Conservation (phyloP, 2,329 filamentous ascomycete genomes). For the Trichophyton schoenleinii region DNA sequence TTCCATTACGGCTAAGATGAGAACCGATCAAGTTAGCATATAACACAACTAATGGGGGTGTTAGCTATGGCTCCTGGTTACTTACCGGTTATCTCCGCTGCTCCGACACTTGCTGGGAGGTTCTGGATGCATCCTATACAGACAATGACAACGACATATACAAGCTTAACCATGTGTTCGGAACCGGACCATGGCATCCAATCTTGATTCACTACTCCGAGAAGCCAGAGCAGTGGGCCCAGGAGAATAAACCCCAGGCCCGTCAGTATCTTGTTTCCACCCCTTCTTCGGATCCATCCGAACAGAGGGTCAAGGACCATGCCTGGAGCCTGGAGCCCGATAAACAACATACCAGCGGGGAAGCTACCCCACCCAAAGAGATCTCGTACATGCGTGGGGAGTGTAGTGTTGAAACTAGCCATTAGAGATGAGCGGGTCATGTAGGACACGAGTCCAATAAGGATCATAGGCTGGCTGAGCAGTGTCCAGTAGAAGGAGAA, state of each 20-base stretch:
- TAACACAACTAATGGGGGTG: background rate
- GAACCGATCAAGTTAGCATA: background rate
- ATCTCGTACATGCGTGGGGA: slow-evolving; percentile 1
- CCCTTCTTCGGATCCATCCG: background rate
- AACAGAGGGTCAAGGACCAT: background rate
- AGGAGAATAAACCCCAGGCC: background rate
- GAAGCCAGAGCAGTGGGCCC: background rate
- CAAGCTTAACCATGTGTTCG: background rate
- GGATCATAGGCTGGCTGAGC: background rate
- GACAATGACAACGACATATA: background rate
- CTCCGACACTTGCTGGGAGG: background rate
- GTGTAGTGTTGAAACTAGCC: slow-evolving; percentile 1
- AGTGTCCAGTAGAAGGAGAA: background rate
- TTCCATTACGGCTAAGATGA: background rate
- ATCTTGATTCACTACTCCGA: background rate
- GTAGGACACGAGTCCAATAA: background rate
- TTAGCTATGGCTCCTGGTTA: background rate
- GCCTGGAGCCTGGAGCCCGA: background rate
- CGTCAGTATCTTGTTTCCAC: background rate
- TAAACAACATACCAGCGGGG: background rate
- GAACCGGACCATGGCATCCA: background rate
- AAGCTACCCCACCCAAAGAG: background rate
- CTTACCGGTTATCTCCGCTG: background rate
- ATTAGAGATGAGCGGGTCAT: background rate
- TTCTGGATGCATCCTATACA: background rate